Evolutionary conservation across 306 rosid species (phyloP), one percentile per base, ranked within the genome.

Genomic region (Trifolium fragiferum): DNA sequence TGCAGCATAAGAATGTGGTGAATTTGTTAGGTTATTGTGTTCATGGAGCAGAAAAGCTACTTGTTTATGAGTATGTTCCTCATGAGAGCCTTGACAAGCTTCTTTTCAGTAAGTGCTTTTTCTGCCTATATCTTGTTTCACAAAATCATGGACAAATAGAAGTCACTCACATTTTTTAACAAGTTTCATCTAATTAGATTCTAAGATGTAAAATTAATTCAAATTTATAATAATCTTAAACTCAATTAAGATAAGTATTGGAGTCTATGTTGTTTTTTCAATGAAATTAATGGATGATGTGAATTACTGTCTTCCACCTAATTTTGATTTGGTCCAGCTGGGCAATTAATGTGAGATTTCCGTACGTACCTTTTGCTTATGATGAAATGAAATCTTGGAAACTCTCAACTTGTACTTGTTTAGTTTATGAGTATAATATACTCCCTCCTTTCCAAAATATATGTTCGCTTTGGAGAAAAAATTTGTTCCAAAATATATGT

Each of bases 1-100:
- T 94, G 78, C 98, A 94, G 84, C 98, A 94, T 60, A 80, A 92
- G 73, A 94, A 94, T 85, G 93, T 91, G 35, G 98, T 94, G 72
- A 89, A 90, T 86, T 76, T 94, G 86, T 84, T 88, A 76, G 98
- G 98, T 3, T 93, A 89, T 79, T 93, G 97, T 66, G 88, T 23
- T 21, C 91, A 93, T 74, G 96, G 91, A 9, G 23, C 30, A 0
- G 98, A 94, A 80, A 91, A 94, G 76, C 76, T 94, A 55, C 98
- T 91, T 20, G 98, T 94, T 73, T 94, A 94, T 67, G 97, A 94
- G 86, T 94, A 94, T 30, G 92, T 94, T 37, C 8, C 58, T 13
- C 81, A 90, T 72, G 98, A 94, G 84, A 94, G 98, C 82, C 87
- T 94, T 8, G 98, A 94, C 86, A 91, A 94, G 74, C 84, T 91